Evolutionary conservation across 768 basidiomycete species (phyloP), one percentile per base, ranked within the genome.

Genomic region (Phylloporus sp.): DNA sequence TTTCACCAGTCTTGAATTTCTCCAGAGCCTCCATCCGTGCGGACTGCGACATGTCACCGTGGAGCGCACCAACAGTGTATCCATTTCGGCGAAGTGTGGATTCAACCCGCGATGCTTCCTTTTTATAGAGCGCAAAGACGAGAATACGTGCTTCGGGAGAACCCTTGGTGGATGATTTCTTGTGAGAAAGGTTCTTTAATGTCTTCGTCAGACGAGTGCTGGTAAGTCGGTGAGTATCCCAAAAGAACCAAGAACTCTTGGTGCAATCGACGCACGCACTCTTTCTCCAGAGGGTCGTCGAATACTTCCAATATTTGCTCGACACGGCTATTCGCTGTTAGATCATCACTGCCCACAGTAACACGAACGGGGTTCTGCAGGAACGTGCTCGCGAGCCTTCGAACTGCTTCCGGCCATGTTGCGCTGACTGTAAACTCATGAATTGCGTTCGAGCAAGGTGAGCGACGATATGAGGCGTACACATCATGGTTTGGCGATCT

Each of bases 101-200:
- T 65, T 91, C 91, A 2, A 99, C 83, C n/a, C 97, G 80, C 16
- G 89, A 80, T 7, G 95, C 92, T 69, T 97, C 97, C 67, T 94
- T 95, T 73, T 99, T 99, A 76, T 99, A 99, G 34, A 98, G 76
- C 15, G 90, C 95, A 66, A 99, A 99, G 24, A 99, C 80, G 29
- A 99, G 82, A 53, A 91, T 80, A 32, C 91, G 86, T 10, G 86
- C 76, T 22, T 86, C 84, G 41, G 63, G 45, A 11, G 71, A 69
- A 45, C 73, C 75, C 49, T 72, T 75, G 40, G 66, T 75, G 49
- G 77, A 75, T n/a, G 70, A 78, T 59, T 88, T 86, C 64, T 84
- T 83, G 69, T 83, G 81, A 12, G 74, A 65, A 16, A 87, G 70
- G 4, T 70, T 68, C 29, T 73, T 78, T 29, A 92, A 75, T 40